Evolutionary conservation across 2,329 filamentous ascomycete species (phyloP), one percentile per base, ranked within the genome.

Genomic region (Exophiala phaeomuriformis): DNA sequence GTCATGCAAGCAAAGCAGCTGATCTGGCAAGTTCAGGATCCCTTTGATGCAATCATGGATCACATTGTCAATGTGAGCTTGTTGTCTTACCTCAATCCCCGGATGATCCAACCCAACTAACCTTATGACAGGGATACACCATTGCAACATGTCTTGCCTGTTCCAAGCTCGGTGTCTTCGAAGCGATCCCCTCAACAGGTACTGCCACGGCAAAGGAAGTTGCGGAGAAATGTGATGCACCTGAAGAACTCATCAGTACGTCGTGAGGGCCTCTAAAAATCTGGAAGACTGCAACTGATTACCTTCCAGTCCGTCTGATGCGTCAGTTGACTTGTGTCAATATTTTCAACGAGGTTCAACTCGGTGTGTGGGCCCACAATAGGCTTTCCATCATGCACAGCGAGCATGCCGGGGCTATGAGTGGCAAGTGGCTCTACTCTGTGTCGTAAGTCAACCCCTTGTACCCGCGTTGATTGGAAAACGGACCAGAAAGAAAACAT

Each of bases 301-400:
- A n/a, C 8, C 3, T 29, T 28, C 9, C 29, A 66, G 64, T 54
- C 29, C 49, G 49, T 35, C 35, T 51, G 12, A 51, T 68, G 63
- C 56, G 65, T 36, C 58, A 66, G 36, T 52, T 66, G 32, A 65
- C 62, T n/a, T 62, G 62, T 3, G 64, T 64, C 51, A 65, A 39
- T 42, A 51, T 68, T 30, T 61, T 66, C 36, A 55, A 62, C 6
- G 60, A 65, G 49, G 54, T 61, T 30, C 59, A 56, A 1, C 61
- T 63, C n/a, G 59, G 66, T 45, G 57, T 54, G 30, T 68, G 64
- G 49, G 55, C 60, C 3, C 66, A 68, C 46, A 67, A 64, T 3
- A 50, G 52, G 1, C 62, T 61, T 41, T 67, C 65, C 7, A 52
- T 66, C 8, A 44, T 50, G 29, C 47, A 51, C 52, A 55, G 47